phyloP scores from a whole-genome alignment of 805 yeast genomes.

The Brettanomyces anomalus region DNA sequence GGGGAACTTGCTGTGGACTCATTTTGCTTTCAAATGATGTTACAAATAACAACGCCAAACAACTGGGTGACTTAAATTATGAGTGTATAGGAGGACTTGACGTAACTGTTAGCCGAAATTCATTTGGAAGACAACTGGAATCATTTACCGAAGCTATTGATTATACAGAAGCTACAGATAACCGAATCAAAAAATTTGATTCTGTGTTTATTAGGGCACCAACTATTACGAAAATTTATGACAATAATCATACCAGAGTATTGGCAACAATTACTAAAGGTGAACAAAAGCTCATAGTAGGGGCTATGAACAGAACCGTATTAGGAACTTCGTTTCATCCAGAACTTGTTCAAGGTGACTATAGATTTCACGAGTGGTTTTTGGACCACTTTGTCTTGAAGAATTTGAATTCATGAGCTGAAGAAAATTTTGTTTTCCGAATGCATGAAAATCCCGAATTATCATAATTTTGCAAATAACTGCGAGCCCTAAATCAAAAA shows the following conservation, averaged over 20 bases:
- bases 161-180: slow-evolving; percentile 14
- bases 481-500: no score
- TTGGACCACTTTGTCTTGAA: slow-evolving; percentile 42
- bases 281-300: slow-evolving; percentile 43
- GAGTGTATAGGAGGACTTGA: slow-evolving; percentile 55
- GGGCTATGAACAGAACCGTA: slow-evolving; percentile 58
- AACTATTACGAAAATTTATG: slow-evolving; percentile 30
- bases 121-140: slow-evolving; percentile 71
- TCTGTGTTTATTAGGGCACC: slow-evolving; percentile 72
- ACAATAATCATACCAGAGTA: slow-evolving; percentile 27
- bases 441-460: no score
- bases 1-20: slow-evolving; percentile 88
- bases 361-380: slow-evolving; percentile 64
- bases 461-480: no score
- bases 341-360: slow-evolving; percentile 47
- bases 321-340: slow-evolving; percentile 80
- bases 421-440: no score
- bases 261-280: slow-evolving; percentile 30
- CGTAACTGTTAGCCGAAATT: slow-evolving; percentile 58
- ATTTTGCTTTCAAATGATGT: slow-evolving; percentile 53
- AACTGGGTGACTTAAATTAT: slow-evolving; percentile 27
- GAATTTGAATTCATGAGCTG: no score
- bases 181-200: slow-evolving; percentile 23
- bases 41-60: slow-evolving; percentile 39
- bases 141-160: slow-evolving; percentile 46